Evolutionary conservation across 164 flowering plant species (phyloP).

Genomic region (Buxus sempervirens): DNA sequence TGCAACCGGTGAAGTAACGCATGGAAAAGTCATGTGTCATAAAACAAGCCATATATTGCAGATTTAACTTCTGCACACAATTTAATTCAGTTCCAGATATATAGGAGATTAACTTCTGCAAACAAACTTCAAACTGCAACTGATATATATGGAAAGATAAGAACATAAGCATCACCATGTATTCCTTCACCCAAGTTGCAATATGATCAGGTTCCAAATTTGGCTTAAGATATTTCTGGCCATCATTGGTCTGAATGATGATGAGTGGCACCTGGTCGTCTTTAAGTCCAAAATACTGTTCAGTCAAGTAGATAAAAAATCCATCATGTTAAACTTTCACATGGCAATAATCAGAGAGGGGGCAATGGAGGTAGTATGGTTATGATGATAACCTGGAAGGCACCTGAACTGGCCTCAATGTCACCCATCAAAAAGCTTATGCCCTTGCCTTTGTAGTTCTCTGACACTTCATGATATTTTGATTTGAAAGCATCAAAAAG

Average conservation of each 20-base stretch:
- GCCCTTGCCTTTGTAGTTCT: conserved; percentile 47
- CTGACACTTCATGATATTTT: conserved; percentile 61
- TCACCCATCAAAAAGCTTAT: conserved; percentile 78
- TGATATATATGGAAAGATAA: neutral
- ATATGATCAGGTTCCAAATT: conserved; percentile 65
- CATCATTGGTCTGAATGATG: conserved; percentile 55
- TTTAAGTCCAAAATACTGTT: conserved; percentile 81
- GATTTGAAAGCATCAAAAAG: conserved; percentile 46
- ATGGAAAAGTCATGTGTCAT: neutral
- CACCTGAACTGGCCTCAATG: conserved; percentile 62
- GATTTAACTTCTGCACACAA: no score
- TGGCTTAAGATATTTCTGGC: conserved; percentile 58
- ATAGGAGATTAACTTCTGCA: no score
- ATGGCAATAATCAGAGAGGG: neutral
- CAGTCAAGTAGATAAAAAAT: conserved; percentile 6
- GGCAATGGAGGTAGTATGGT: neutral
- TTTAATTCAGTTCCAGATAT: no score
- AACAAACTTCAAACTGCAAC: no score
- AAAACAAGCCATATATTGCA: no score
- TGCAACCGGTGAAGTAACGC: conserved; percentile 25
- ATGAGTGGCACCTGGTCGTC: conserved; percentile 75
- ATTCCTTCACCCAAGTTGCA: conserved; percentile 79
- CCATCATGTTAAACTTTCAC: neutral
- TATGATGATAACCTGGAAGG: conserved; percentile 56
- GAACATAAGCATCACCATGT: conserved; percentile 43